Evolutionary conservation across 148 eudicot species (phyloP).

Genomic region (Rhododendron griersonianum): DNA sequence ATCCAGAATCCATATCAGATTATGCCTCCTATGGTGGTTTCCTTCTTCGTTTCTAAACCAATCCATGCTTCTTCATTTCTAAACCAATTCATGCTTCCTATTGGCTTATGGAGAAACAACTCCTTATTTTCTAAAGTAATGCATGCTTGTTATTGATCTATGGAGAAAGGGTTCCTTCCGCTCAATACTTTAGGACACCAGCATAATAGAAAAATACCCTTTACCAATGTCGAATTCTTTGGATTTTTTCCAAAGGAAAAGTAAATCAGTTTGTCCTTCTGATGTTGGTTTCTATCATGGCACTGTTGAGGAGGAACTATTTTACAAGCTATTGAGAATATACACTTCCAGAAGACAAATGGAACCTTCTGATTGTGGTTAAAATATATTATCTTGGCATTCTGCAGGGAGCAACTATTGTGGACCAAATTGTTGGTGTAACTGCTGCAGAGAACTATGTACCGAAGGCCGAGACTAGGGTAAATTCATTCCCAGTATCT

Average conservation of each 20-base stretch:
- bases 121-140: neutral
- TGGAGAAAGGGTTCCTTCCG: neutral
- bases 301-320: neutral
- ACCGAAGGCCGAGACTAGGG: slow-evolving; percentile 34
- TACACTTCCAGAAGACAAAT: neutral
- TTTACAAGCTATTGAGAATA: neutral
- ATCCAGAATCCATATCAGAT: neutral
- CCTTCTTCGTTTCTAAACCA: neutral
- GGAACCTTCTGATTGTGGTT: neutral
- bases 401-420: slow-evolving; percentile 91
- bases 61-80: neutral
- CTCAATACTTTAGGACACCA: neutral
- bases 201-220: neutral
- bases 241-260: neutral
- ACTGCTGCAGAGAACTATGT: slow-evolving; percentile 72
- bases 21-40: neutral
- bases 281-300: neutral
- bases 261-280: neutral
- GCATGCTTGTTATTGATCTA: neutral
- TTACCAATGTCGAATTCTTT: neutral
- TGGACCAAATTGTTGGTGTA: slow-evolving; percentile 82
- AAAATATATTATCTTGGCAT: neutral
- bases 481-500: slow-evolving; percentile 17
- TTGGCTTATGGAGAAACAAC: neutral
- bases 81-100: neutral